Conservation (phyloP, 2,329 filamentous ascomycete species). For the Bipolaris victoriae region DNA sequence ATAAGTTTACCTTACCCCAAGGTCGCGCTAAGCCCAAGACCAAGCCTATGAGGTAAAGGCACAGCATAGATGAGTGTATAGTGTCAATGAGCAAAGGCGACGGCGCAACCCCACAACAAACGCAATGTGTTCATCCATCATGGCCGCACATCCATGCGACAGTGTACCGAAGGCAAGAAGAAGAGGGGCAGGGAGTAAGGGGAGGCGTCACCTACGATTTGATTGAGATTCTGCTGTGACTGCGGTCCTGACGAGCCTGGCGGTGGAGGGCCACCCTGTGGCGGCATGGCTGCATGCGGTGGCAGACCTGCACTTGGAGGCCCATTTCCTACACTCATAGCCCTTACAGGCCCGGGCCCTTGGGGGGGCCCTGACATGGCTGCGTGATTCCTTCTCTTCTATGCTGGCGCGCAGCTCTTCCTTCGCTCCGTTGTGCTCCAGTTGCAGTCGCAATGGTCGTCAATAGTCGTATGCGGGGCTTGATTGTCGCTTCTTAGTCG, state of each 20-base stretch:
- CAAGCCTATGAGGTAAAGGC: not conserved
- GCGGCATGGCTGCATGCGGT: conserved; percentile 53
- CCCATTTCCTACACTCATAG: conserved; percentile 52
- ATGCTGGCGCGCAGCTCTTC: conserved; percentile 17
- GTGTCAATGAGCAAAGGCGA: not conserved
- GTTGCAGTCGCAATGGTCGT: conserved; percentile 27
- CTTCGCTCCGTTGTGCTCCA: conserved; percentile 30
- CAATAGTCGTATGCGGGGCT: conserved; percentile 6
- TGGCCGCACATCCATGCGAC: not conserved
- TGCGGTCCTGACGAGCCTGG: conserved; percentile 59
- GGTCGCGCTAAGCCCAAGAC: not conserved
- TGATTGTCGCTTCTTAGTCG: conserved; percentile 2
- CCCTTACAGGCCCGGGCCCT: conserved; percentile 44
- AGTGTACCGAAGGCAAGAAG: not conserved
- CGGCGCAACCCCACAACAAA: not conserved
- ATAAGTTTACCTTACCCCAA: conserved; percentile 2
- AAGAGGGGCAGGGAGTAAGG: not conserved
- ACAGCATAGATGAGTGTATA: not conserved
- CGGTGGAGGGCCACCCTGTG: conserved; percentile 55
- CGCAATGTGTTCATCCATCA: not conserved
- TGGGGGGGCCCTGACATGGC: conserved; percentile 47
- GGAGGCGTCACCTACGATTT: conserved; percentile 75
- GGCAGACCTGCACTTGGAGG: conserved; percentile 50
- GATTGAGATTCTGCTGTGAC: conserved; percentile 89
- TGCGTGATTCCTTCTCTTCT: conserved; percentile 30